Conservation (phyloP, 192 early-diverging fungal species). For the Coemansia sp. region DNA sequence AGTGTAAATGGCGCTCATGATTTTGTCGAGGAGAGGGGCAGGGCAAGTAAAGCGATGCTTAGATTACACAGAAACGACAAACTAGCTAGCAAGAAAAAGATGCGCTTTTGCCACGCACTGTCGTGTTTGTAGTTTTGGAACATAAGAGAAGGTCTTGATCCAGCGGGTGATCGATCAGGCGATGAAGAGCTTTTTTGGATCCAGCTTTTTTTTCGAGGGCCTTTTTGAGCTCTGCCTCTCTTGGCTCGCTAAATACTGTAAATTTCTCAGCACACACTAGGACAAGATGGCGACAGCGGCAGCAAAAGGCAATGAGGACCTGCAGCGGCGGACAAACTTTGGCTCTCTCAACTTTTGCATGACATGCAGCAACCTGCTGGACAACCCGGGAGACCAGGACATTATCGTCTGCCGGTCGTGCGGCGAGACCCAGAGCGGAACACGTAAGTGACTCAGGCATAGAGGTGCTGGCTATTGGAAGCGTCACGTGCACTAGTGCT, state of each 20-base stretch:
- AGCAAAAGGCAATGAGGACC: neutral
- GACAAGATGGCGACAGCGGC: neutral
- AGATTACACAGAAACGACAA: neutral
- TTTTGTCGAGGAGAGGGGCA: neutral
- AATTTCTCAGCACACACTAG: neutral
- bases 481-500: neutral
- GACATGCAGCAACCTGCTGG: constrained; percentile 86
- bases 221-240: neutral
- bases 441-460: constrained; percentile 12
- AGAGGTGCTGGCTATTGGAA: neutral
- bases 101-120: neutral
- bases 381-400: constrained; percentile 77
- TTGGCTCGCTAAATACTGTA: neutral
- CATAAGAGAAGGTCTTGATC: neutral
- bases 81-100: neutral
- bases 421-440: constrained; percentile 59
- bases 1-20: constrained; percentile 78
- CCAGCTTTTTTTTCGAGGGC: neutral
- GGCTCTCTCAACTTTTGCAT: constrained; percentile 88
- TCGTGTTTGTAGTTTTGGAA: neutral
- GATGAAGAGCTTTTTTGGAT: neutral
- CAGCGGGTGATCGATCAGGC: neutral
- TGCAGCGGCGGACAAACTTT: constrained; percentile 44
- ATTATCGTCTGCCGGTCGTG: constrained; percentile 81
- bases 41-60: neutral